phyloP scores from a whole-genome alignment of 2,329 filamentous ascomycete genomes.

The Alternaria ethzedia region DNA sequence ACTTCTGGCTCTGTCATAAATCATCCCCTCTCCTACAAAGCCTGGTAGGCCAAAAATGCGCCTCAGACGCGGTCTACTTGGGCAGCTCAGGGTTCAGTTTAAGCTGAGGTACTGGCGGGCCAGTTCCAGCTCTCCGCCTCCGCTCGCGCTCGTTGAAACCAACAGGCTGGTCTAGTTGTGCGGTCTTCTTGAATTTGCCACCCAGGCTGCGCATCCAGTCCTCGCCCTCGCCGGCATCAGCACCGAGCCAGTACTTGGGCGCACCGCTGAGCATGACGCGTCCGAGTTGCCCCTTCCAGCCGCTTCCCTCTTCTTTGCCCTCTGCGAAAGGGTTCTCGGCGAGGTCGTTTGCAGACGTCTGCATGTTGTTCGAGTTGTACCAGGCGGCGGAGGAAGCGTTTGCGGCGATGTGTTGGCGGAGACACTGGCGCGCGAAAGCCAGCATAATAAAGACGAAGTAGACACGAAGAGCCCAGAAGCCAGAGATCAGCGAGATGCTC shows the following conservation, averaged over 20 bases:
- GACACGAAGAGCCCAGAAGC: conserved; percentile 75
- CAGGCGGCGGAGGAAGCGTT: conserved; percentile 54
- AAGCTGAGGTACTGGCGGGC: conserved; percentile 55
- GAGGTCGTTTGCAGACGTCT: conserved; percentile 53
- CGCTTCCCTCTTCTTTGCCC: conserved; percentile 74
- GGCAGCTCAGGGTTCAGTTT: conserved; percentile 29
- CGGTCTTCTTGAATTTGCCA: conserved; percentile 64
- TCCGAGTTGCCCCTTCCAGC: conserved; percentile 81
- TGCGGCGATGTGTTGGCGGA: conserved; percentile 70
- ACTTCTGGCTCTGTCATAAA: conserved; percentile 10
- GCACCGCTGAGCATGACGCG: conserved; percentile 77
- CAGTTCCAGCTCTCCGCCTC: conserved; percentile 67
- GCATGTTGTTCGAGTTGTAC: conserved; percentile 43
- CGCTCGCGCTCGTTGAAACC: conserved; percentile 64
- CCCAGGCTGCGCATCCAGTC: conserved; percentile 72
- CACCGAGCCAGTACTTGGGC: conserved; percentile 81
- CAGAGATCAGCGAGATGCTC: conserved; percentile 77
- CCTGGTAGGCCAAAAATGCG: not conserved
- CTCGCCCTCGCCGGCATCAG: conserved; percentile 64
- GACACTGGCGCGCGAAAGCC: conserved; percentile 77
- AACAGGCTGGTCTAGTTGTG: conserved; percentile 48
- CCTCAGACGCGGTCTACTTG: conserved; percentile 14
- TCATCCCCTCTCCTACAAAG: conserved; percentile 2
- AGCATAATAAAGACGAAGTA: conserved; percentile 88
- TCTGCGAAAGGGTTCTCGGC: conserved; percentile 73